A percentile compares a stretch with the other conserved stretches of the same genome.
Conservation (phyloP, 345 rosid species). For the Luvunga scandens region DNA sequence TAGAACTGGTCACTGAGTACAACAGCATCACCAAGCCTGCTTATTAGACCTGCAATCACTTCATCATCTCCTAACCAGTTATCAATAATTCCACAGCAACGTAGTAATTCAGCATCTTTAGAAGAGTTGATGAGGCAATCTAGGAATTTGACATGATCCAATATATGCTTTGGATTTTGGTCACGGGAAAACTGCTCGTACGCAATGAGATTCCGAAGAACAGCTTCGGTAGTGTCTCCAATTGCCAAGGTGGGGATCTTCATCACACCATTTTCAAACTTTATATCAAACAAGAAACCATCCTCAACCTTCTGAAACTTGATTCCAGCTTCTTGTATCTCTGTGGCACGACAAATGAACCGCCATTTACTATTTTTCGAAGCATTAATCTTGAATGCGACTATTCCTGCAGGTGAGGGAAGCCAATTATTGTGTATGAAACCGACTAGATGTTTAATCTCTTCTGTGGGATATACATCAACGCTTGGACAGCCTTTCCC, state of each 20-base stretch:
- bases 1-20: not conserved
- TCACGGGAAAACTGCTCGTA: constrained; percentile 15
- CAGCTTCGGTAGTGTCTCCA: not conserved
- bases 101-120: constrained; percentile 16
- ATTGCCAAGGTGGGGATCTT: constrained; percentile 11
- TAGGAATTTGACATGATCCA: not conserved
- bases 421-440: not conserved
- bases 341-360: constrained; percentile 12
- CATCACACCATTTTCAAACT: constrained; percentile 7
- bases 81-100: constrained; percentile 10
- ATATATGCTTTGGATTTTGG: not conserved
- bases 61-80: constrained; percentile 18
- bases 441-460: not conserved
- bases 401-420: not conserved
- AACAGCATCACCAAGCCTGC: not conserved
- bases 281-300: not conserved
- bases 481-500: not conserved
- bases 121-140: constrained; percentile 8
- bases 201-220: constrained; percentile 14
- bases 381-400: not conserved
- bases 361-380: too few relatives aligned
- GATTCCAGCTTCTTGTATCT: constrained; percentile 22
- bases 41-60: not conserved
- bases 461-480: not conserved
- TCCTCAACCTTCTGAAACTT: not conserved